Evolutionary conservation across 495 filamentous ascomycete species (phyloP).

Genomic region (Gamarada debralockiae): DNA sequence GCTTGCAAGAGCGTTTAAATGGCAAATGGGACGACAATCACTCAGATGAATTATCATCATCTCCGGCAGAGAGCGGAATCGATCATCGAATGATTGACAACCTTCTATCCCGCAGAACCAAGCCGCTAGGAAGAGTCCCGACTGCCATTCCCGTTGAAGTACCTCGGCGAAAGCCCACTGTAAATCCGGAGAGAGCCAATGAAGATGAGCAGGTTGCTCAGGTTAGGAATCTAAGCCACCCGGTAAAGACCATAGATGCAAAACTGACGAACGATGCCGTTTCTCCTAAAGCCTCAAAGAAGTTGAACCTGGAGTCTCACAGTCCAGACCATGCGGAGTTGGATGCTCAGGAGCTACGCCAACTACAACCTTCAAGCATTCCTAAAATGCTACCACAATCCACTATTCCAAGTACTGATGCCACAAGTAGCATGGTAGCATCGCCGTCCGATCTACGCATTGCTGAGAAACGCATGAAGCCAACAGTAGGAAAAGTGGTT

Average conservation of each 20-base stretch:
- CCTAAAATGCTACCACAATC: too few relatives aligned
- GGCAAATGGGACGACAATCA: neutral
- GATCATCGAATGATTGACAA: constrained; percentile 16
- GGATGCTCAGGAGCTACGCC: too few relatives aligned
- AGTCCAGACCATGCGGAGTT: too few relatives aligned
- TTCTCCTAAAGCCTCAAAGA: too few relatives aligned
- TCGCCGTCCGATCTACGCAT: too few relatives aligned
- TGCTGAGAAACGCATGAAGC: too few relatives aligned
- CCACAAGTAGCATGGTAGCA: too few relatives aligned
- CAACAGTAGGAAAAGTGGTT: too few relatives aligned
- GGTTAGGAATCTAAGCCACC: neutral
- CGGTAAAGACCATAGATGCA: neutral
- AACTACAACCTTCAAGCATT: neutral
- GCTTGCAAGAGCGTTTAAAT: too few relatives aligned
- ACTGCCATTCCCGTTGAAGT: neutral
- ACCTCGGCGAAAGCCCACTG: neutral
- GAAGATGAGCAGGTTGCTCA: neutral
- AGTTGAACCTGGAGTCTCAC: too few relatives aligned
- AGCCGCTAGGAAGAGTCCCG: neutral
- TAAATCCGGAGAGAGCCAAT: neutral
- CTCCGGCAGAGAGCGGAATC: constrained; percentile 14
- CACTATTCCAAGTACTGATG: too few relatives aligned
- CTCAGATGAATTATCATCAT: neutral
- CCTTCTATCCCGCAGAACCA: constrained; percentile 11
- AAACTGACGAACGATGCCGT: too few relatives aligned